Evolutionary conservation across 2,329 filamentous ascomycete genomes (phyloP).

Genomic region (Kalmusia sp.): DNA sequence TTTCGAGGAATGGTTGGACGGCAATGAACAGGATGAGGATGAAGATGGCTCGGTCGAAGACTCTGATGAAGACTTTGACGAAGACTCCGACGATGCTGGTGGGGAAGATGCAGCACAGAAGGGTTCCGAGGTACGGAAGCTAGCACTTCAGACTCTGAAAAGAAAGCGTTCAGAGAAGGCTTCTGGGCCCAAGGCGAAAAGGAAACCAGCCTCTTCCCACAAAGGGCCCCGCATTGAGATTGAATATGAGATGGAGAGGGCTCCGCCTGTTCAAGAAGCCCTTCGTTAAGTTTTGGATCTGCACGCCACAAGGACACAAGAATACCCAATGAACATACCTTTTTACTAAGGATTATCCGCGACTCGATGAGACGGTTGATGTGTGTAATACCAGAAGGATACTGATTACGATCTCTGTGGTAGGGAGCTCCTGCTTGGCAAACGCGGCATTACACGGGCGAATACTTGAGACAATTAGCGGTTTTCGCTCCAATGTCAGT

Average conservation of each 20-base stretch:
- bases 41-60: slow-evolving; percentile 65
- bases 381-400: too few relatives aligned
- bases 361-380: too few relatives aligned
- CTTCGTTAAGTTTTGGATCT: too few relatives aligned
- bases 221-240: slow-evolving; percentile 73
- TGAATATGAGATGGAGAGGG: slow-evolving; percentile 77
- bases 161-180: slow-evolving; percentile 63
- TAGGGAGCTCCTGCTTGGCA: too few relatives aligned
- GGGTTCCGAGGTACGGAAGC: slow-evolving; percentile 62
- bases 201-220: slow-evolving; percentile 57
- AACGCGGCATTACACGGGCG: too few relatives aligned
- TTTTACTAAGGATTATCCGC: too few relatives aligned
- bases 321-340: too few relatives aligned
- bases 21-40: slow-evolving; percentile 65
- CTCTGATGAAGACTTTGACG: slow-evolving; percentile 62
- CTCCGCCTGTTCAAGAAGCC: too few relatives aligned
- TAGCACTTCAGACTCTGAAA: slow-evolving; percentile 61
- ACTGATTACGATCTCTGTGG: too few relatives aligned
- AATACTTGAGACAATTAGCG: too few relatives aligned
- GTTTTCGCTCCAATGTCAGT: too few relatives aligned
- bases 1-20: slow-evolving; percentile 92
- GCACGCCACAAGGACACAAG: too few relatives aligned
- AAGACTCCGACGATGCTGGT: slow-evolving; percentile 63
- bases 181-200: slow-evolving; percentile 62
- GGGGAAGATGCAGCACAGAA: slow-evolving; percentile 61